These are phyloP conservation scores for Alloteropsis semialata DNA, from an alignment of 176 grass and related monocot species.

Conservation along the genomic window DNA sequence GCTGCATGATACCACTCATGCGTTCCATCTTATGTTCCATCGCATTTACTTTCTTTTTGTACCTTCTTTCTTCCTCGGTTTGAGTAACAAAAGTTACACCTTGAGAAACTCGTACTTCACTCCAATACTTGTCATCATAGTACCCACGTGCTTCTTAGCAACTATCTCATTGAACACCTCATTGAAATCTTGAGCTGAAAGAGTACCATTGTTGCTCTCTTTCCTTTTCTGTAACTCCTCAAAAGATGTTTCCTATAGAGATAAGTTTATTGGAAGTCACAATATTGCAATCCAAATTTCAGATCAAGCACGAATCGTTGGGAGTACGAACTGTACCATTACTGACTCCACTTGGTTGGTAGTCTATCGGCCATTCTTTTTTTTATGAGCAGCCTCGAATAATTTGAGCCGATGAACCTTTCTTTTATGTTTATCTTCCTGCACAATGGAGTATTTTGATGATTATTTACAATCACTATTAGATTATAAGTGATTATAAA, in stretches of 20 bases:
- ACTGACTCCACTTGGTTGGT: not conserved
- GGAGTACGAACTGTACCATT: not conserved
- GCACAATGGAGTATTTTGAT: not conserved
- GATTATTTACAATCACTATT: not conserved
- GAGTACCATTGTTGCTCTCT: not conserved
- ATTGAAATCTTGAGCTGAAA: not conserved
- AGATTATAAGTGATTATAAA: not conserved
- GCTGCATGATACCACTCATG: not conserved
- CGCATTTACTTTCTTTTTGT: not conserved
- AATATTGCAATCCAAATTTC: not conserved
- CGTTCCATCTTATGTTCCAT: not conserved
- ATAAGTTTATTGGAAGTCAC: not conserved
- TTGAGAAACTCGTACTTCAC: not conserved
- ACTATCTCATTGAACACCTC: not conserved
- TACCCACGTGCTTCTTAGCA: not conserved
- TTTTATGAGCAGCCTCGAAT: not conserved
- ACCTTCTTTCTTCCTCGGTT: not conserved
- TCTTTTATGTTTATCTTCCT: not conserved
- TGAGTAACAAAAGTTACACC: too few relatives aligned
- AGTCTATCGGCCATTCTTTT: not conserved
- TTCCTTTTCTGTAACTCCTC: not conserved
- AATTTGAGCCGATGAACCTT: not conserved
- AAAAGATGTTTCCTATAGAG: not conserved
- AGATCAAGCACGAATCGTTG: not conserved
- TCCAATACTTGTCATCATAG: not conserved